Evolutionary conservation across 208 protist species (phyloP).

Genomic region (Trypanosoma platydactyli): DNA sequence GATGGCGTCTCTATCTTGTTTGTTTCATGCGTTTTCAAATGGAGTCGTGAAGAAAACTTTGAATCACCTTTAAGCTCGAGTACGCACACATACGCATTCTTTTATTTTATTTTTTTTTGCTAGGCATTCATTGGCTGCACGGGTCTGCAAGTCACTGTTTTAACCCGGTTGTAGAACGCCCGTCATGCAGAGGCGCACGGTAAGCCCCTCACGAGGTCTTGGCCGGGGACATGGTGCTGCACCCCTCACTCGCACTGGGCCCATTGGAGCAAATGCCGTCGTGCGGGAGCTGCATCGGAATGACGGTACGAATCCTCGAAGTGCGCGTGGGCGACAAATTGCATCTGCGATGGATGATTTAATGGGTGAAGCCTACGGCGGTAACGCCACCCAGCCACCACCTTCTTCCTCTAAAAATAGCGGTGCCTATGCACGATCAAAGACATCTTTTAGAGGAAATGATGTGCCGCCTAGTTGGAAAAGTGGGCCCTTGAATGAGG

Average conservation of each 20-base stretch:
- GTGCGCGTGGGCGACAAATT: slow-evolving; percentile 41
- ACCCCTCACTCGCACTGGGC: slow-evolving; percentile 13
- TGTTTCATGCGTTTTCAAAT: too few species aligned
- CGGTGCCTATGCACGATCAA: slow-evolving; percentile 24
- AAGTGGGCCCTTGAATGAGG: slow-evolving; percentile 44
- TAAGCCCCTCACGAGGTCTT: slow-evolving; percentile 12
- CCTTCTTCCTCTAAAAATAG: neutral
- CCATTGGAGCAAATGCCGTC: slow-evolving; percentile 24
- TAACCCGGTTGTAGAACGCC: neutral
- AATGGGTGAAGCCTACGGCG: slow-evolving; percentile 62
- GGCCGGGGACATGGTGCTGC: slow-evolving; percentile 4
- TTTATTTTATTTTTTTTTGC: too few species aligned
- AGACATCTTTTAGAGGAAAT: slow-evolving; percentile 16
- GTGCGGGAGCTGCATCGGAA: slow-evolving; percentile 39
- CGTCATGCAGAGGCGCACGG: slow-evolving; percentile 20
- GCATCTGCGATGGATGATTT: slow-evolving; percentile 56
- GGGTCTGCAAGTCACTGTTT: too few species aligned
- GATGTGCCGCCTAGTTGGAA: slow-evolving; percentile 37
- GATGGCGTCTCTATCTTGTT: too few species aligned
- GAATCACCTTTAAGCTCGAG: too few species aligned
- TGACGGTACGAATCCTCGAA: slow-evolving; percentile 32
- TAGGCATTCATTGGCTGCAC: too few species aligned
- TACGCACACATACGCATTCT: too few species aligned
- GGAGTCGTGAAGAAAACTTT: too few species aligned
- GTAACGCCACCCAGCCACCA: slow-evolving; percentile 23